Evolutionary conservation across 176 grass and related monocot genomes (phyloP).

Genomic region (Avena atlantica): DNA sequence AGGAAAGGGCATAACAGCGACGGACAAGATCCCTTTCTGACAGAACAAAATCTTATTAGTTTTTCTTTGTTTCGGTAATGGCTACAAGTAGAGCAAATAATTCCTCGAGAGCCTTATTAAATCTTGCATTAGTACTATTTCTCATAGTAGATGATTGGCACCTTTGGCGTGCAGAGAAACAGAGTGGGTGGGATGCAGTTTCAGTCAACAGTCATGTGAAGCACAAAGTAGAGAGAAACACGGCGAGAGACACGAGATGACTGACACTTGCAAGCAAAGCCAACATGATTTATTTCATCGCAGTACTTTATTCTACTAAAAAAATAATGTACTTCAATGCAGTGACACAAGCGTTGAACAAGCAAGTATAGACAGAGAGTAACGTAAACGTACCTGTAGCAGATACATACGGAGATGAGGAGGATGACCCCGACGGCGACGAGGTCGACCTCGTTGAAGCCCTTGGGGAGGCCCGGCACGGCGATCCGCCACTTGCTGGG

Average conservation of each 20-base stretch:
- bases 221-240: neutral
- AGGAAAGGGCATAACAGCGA: neutral
- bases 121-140: conserved; percentile 9
- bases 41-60: conserved; percentile 37
- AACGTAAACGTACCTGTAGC: conserved; percentile 69
- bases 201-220: conserved; percentile 24
- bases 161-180: conserved; percentile 9
- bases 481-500: conserved; percentile 71
- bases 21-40: conserved; percentile 18
- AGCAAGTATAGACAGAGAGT: neutral
- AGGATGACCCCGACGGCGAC: conserved; percentile 81
- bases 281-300: neutral
- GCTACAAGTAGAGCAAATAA: conserved; percentile 9
- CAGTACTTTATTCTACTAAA: neutral
- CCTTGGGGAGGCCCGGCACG: conserved; percentile 62
- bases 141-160: neutral
- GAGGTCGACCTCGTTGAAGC: conserved; percentile 89
- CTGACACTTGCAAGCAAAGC: conserved; percentile 32
- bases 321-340: neutral
- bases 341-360: neutral
- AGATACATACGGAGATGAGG: conserved; percentile 84
- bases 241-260: conserved; percentile 8
- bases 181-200: neutral
- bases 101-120: conserved; percentile 5
- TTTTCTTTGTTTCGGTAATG: neutral